Conservation (phyloP, 768 basidiomycete species). For the Chalciporus sphaerocephalus region DNA sequence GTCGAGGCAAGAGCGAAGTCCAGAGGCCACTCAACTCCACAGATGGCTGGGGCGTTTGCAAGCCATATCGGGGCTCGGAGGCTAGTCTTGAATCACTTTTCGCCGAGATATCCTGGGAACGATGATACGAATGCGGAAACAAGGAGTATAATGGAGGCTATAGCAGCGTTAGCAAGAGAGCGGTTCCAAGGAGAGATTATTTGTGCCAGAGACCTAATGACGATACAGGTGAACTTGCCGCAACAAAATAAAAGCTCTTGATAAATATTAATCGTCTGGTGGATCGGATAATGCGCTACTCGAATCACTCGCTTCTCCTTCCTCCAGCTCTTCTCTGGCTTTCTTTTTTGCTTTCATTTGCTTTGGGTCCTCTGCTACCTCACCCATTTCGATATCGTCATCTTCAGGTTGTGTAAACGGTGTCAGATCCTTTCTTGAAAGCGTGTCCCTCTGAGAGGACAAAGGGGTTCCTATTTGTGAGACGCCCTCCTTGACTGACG, state of each 20-base stretch:
- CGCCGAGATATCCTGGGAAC: slow-evolving; percentile 70
- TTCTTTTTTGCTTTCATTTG: slow-evolving; percentile 47
- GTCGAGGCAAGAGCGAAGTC: slow-evolving; percentile 63
- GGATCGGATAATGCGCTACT: slow-evolving; percentile 76
- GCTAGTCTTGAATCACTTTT: slow-evolving; percentile 83
- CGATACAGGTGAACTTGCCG: slow-evolving; percentile 48
- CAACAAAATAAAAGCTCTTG: slow-evolving; percentile 14
- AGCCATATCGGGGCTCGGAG: slow-evolving; percentile 54
- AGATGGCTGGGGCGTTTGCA: slow-evolving; percentile 84
- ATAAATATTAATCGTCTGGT: slow-evolving; percentile 48
- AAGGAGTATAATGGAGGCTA: slow-evolving; percentile 56
- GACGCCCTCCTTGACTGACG: slow-evolving; percentile 30
- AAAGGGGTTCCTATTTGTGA: slow-evolving; percentile 32
- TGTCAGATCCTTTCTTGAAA: slow-evolving; percentile 15
- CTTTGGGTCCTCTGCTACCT: slow-evolving; percentile 70
- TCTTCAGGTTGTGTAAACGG: slow-evolving; percentile 33
- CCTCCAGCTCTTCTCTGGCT: slow-evolving; percentile 69
- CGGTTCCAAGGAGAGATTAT: slow-evolving; percentile 54
- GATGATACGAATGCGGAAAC: slow-evolving; percentile 49
- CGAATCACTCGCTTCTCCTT: slow-evolving; percentile 80
- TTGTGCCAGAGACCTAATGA: slow-evolving; percentile 77
- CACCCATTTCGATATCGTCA: slow-evolving; percentile 90
- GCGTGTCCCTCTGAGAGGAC: slow-evolving; percentile 24
- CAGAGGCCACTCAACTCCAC: slow-evolving; percentile 88
- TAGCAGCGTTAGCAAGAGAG: slow-evolving; percentile 49